Conservation (phyloP, 768 basidiomycete genomes). For the Tricholoma sp. region DNA sequence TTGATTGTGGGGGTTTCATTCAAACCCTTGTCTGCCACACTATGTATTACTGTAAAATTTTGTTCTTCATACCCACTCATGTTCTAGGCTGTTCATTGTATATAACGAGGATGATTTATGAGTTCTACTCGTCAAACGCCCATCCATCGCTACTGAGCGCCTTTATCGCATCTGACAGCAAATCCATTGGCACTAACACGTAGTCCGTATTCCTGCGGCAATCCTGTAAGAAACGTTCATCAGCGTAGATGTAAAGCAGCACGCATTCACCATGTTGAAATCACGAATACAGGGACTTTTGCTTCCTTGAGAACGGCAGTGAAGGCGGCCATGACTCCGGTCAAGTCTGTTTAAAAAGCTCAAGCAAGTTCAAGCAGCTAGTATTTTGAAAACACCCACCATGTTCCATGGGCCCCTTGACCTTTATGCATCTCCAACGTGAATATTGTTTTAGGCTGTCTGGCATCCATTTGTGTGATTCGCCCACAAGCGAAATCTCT, state of each 20-base stretch:
- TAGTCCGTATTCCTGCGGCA: slow-evolving; percentile 62
- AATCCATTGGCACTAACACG: slow-evolving; percentile 46
- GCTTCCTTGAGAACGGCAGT: slow-evolving; percentile 48
- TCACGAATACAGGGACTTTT: slow-evolving; percentile 49
- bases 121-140: slow-evolving; percentile 30
- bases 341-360: slow-evolving; percentile 35
- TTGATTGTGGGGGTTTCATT: not conserved
- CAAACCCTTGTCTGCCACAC: not conserved
- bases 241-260: not conserved
- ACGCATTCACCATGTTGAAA: slow-evolving; percentile 54
- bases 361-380: not conserved
- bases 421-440: slow-evolving; percentile 56
- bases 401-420: slow-evolving; percentile 65
- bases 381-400: slow-evolving; percentile 31
- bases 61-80: not conserved
- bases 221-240: slow-evolving; percentile 1
- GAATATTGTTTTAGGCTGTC: slow-evolving; percentile 31
- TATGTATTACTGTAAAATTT: not conserved
- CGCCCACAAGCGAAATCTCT: slow-evolving; percentile 57
- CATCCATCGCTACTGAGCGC: slow-evolving; percentile 49
- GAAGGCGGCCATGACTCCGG: slow-evolving; percentile 51
- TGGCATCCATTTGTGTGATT: slow-evolving; percentile 32
- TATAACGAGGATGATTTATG: slow-evolving; percentile 7
- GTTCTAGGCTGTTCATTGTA: too few species aligned
- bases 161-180: slow-evolving; percentile 34